Evolutionary conservation across 2,329 filamentous ascomycete species (phyloP).

Genomic region (Botryosphaeria agaves): DNA sequence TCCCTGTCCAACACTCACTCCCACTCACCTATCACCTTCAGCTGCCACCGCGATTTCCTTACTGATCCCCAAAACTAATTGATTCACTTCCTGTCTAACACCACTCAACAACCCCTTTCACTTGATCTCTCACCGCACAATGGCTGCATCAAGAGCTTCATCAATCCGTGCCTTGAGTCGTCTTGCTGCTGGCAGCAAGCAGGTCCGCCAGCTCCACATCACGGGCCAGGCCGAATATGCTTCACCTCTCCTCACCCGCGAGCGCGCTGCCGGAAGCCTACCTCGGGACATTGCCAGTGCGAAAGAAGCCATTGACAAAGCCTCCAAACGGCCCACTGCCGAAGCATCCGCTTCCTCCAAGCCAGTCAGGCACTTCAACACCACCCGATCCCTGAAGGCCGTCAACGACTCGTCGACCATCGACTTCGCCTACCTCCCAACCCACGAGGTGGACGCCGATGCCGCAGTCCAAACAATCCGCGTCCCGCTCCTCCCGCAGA

Average conservation of each 20-base stretch:
- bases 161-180: constrained; percentile 24
- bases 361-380: constrained; percentile 40
- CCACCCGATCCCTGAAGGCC: constrained; percentile 37
- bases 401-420: constrained; percentile 42
- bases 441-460: constrained; percentile 24
- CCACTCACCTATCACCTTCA: not conserved
- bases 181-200: constrained; percentile 16
- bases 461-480: constrained; percentile 18
- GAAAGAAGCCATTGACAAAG: constrained; percentile 31
- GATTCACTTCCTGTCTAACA: no score
- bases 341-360: constrained; percentile 9
- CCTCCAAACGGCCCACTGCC: constrained; percentile 20
- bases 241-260: constrained; percentile 29
- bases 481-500: constrained; percentile 32
- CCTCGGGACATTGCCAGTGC: constrained; percentile 34
- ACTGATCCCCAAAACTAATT: no score
- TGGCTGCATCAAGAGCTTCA: constrained; percentile 24
- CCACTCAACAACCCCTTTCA: no score
- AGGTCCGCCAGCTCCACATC: constrained; percentile 37
- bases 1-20: not conserved
- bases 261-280: constrained; percentile 32
- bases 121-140: constrained; percentile 7
- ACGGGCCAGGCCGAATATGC: constrained; percentile 40
- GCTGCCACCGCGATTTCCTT: no score
- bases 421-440: constrained; percentile 45